Percentiles rank a stretch among this genome's conserved stretches.
phyloP scores from a whole-genome alignment of 495 filamentous ascomycete genomes.

The Clohesyomyces aquaticus region DNA sequence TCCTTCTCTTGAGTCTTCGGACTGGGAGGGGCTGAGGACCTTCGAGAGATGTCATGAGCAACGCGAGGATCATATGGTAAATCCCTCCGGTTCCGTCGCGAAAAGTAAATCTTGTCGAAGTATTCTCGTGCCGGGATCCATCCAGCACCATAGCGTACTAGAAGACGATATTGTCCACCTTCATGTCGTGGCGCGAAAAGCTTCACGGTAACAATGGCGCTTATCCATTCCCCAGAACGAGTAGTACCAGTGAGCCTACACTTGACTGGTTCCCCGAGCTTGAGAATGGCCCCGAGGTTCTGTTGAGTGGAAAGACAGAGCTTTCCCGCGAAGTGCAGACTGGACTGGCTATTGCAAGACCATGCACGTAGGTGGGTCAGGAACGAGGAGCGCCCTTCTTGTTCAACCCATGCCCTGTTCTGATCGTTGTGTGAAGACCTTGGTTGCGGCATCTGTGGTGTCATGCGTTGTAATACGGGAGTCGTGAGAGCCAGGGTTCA shows the following conservation, averaged over 20 bases:
- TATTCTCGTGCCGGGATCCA: slow-evolving; percentile 24
- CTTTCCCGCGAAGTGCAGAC: slow-evolving; percentile 9
- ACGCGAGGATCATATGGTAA: not conserved
- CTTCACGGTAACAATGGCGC: slow-evolving; percentile 2
- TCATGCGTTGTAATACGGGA: not conserved
- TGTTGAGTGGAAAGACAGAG: slow-evolving; percentile 1
- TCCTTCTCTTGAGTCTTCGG: slow-evolving; percentile 11
- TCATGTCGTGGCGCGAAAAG: slow-evolving; percentile 14
- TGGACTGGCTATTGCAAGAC: slow-evolving; percentile 4
- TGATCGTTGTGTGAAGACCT: slow-evolving; percentile 19
- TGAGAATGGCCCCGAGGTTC: not conserved
- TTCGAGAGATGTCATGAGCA: not conserved
- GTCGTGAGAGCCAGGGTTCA: not conserved
- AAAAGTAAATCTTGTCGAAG: slow-evolving; percentile 24
- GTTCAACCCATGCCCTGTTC: slow-evolving; percentile 3
- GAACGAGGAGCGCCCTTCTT: not conserved
- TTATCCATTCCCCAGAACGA: slow-evolving; percentile 7
- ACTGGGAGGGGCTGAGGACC: not conserved
- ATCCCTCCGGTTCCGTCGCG: not conserved
- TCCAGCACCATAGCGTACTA: slow-evolving; percentile 19
- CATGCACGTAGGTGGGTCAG: not conserved
- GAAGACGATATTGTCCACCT: slow-evolving; percentile 6
- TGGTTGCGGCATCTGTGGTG: not conserved
- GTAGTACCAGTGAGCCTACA: slow-evolving; percentile 8
- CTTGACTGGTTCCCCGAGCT: slow-evolving; percentile 24